Percentiles rank a stretch among this genome's conserved stretches.
These are phyloP conservation scores for Pythium dissotocum DNA, from an alignment of 352 stramenopile species.

Conservation along the genomic window DNA sequence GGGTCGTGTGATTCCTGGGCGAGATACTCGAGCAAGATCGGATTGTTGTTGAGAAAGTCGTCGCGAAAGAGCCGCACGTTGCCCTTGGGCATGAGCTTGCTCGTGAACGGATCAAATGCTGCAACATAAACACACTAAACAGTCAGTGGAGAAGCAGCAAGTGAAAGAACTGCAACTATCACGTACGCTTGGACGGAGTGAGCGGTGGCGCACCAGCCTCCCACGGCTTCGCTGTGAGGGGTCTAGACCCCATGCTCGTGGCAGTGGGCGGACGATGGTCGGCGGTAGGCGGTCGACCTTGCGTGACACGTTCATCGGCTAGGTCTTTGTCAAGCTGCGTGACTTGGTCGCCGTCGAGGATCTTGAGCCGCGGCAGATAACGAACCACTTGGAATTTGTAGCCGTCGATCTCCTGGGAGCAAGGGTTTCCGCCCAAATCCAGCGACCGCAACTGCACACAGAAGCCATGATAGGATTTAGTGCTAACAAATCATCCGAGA, in stretches of 20 bases:
- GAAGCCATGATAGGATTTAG: not conserved
- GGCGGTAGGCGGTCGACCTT: conserved; percentile 14
- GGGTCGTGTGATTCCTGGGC: conserved; percentile 39
- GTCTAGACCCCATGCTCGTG: conserved; percentile 16
- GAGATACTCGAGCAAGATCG: conserved; percentile 83
- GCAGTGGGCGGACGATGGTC: conserved; percentile 18
- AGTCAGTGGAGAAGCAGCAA: not conserved
- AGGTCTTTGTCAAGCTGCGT: conserved; percentile 77
- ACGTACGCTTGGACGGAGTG: conserved; percentile 23
- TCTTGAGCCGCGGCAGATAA: conserved; percentile 60
- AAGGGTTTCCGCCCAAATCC: conserved; percentile 78
- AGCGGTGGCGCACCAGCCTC: conserved; percentile 14
- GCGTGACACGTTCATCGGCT: conserved; percentile 55
- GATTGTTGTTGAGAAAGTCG: conserved; percentile 84
- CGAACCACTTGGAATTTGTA: conserved; percentile 80
- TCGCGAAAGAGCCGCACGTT: conserved; percentile 84
- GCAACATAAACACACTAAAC: not conserved
- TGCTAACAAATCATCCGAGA: too few relatives aligned
- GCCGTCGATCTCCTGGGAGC: conserved; percentile 50
- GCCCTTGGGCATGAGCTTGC: conserved; percentile 62
- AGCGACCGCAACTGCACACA: conserved; percentile 52
- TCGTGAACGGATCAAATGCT: conserved; percentile 58
- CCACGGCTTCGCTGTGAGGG: conserved; percentile 23
- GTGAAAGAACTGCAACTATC: not conserved
- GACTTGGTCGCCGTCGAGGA: conserved; percentile 70